Percentiles rank a stretch among this genome's conserved stretches.
Conservation (phyloP, 1,139 yeast species). For the Lodderomyces orthopsilosis region DNA sequence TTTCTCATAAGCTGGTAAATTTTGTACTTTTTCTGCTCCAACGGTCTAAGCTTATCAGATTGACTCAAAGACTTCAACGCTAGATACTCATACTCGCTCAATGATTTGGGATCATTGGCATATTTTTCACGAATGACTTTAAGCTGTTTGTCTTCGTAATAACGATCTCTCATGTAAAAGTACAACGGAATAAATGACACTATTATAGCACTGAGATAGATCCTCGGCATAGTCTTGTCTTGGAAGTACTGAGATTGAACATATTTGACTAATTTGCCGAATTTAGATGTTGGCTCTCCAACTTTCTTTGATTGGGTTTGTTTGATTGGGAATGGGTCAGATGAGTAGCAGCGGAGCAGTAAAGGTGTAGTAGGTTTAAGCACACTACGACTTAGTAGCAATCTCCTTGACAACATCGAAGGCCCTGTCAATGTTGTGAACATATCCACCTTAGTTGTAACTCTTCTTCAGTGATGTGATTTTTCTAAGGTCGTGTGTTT, state of each 20-base stretch:
- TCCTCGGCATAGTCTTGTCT: conserved; percentile 36
- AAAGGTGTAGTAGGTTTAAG: not conserved
- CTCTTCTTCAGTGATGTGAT: not conserved
- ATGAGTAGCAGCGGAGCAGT: conserved; percentile 17
- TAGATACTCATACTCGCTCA: conserved; percentile 62
- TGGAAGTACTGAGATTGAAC: conserved; percentile 38
- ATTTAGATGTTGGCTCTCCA: conserved; percentile 30
- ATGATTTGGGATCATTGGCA: conserved; percentile 32
- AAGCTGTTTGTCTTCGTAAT: conserved; percentile 62
- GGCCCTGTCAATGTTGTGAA: not conserved
- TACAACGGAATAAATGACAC: conserved; percentile 58
- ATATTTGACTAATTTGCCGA: conserved; percentile 41
- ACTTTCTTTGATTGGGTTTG: conserved; percentile 21
- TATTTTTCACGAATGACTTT: conserved; percentile 43
- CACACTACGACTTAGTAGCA: not conserved
- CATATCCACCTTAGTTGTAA: not conserved
- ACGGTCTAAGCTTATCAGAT: conserved; percentile 48
- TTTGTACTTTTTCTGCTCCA: conserved; percentile 53
- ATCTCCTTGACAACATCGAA: not conserved
- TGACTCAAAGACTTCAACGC: conserved; percentile 54
- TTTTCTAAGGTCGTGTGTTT: not conserved
- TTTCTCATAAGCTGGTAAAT: conserved; percentile 54
- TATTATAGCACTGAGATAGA: conserved; percentile 57
- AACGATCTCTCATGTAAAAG: conserved; percentile 65
- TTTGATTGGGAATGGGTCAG: conserved; percentile 33